Evolutionary conservation across 2,329 filamentous ascomycete species (phyloP).

Genomic region (Paracorniculantispora psalliotae): DNA sequence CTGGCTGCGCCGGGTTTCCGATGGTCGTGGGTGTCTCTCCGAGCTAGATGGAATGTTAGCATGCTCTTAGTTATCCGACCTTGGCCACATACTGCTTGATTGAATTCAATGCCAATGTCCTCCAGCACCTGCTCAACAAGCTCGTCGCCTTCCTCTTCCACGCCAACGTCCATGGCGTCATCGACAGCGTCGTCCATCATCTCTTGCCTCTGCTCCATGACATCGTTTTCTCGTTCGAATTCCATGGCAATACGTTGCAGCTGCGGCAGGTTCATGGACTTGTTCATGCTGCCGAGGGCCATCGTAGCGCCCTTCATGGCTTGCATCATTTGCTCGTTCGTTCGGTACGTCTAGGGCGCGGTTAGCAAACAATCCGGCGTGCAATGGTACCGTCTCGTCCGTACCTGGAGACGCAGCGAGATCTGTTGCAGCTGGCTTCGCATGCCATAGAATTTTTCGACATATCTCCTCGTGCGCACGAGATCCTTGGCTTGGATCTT

Average conservation of each 20-base stretch:
- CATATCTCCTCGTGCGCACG: constrained; percentile 85
- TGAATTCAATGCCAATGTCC: constrained; percentile 92
- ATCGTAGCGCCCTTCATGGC: constrained; percentile 97
- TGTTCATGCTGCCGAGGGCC: constrained; percentile 93
- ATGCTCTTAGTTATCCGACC: background rate
- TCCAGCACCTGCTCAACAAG: constrained; percentile 95
- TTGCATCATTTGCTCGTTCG: constrained; percentile 99
- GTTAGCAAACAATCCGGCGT: constrained; percentile 3
- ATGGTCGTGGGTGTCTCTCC: constrained; percentile 86
- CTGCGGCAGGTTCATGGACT: constrained; percentile 93
- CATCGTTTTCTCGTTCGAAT: constrained; percentile 97
- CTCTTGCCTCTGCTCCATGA: constrained; percentile 98
- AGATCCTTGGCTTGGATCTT: constrained; percentile 98
- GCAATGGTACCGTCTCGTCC: background rate
- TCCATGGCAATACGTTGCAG: constrained; percentile 97
- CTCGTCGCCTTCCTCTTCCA: constrained; percentile 95
- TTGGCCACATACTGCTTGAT: constrained; percentile 66
- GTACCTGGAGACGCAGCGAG: constrained; percentile 85
- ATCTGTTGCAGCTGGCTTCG: constrained; percentile 95
- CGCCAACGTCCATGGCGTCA: constrained; percentile 82
- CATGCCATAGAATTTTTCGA: constrained; percentile 99
- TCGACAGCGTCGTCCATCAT: constrained; percentile 99
- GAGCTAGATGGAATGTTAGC: constrained; percentile 53
- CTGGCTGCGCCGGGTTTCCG: constrained; percentile 66
- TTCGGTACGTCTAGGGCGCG: constrained; percentile 73